phyloP scores from a whole-genome alignment of 75 land plant genomes.

The Cunninghamia lanceolata region DNA sequence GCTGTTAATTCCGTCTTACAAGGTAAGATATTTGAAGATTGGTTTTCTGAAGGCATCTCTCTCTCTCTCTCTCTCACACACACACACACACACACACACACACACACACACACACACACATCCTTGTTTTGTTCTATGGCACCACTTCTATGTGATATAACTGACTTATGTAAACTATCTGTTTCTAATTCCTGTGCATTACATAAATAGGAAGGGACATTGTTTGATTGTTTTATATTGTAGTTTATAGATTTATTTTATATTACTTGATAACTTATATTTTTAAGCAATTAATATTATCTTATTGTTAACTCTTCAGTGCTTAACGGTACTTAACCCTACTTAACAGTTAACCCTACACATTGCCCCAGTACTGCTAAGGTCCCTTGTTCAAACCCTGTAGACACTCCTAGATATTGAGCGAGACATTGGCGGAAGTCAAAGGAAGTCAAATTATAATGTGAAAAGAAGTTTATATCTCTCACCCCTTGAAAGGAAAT shows the following conservation, averaged over 20 bases:
- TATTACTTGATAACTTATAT: too few relatives aligned
- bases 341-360: too few relatives aligned
- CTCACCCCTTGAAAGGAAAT: too few relatives aligned
- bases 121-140: neutral
- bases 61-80: neutral
- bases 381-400: too few relatives aligned
- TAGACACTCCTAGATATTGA: too few relatives aligned
- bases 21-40: conserved; percentile 39
- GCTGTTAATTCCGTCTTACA: conserved; percentile 83
- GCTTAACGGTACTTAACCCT: too few relatives aligned
- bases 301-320: too few relatives aligned
- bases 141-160: neutral
- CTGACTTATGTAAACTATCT: neutral
- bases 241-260: neutral
- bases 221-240: neutral
- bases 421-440: too few relatives aligned
- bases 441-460: too few relatives aligned
- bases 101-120: neutral
- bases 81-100: neutral
- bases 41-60: neutral
- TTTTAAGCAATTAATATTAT: too few relatives aligned
- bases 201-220: neutral
- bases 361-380: too few relatives aligned
- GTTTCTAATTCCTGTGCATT: neutral
- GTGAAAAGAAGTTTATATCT: too few relatives aligned